Evolutionary conservation across 148 eudicot species (phyloP), one percentile per base, ranked within the genome.

Genomic region (Rhododendron williamsianum): DNA sequence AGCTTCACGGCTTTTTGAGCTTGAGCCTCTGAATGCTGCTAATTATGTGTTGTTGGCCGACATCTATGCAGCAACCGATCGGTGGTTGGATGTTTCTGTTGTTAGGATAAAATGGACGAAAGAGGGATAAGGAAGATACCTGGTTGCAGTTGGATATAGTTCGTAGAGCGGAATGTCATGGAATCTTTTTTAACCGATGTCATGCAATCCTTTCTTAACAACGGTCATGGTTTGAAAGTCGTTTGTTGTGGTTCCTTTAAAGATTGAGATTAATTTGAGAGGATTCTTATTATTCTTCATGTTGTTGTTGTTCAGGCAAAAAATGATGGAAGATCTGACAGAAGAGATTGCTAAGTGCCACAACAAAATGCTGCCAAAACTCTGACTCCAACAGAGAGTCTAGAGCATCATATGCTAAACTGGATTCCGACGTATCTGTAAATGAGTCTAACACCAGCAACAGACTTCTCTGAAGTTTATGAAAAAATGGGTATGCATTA

Each of bases 31-130:
- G 15, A 90, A 87, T 87, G 93, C 88, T 38, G 90, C 93, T 36
- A 92, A 88, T 85, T 93, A 88, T 85, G 95, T 94, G 60, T 35
- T 90, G 83, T 78, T 91, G 91, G 93, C 96, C 46, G 87, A 93
- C 82, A 87, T 94, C 25, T 94, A 93, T 83, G 98, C 96, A 5
- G 92, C 90, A 56, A 91, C 92, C 84, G 85, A 91, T 84, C 89
- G 91, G 80, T 94, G 98, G 96, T 67, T 90, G 83, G 93, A 92
- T 84, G 95, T 93, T 41, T 82, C 89, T 77, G 82, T 49, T 78
- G 69, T 93, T 52, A 91, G 98, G 85, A 83, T 60, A 86, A 87
- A 78, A 90, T 94, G 92, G 83, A 76, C 58, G 91, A 87, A 84
- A 91, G 84, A 65, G 94, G 96, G 18, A 76, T 93, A 21, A 86